Base-by-base conservation (phyloP, 2,329 filamentous ascomycete species). In the Lachnellula suecica region DNA sequence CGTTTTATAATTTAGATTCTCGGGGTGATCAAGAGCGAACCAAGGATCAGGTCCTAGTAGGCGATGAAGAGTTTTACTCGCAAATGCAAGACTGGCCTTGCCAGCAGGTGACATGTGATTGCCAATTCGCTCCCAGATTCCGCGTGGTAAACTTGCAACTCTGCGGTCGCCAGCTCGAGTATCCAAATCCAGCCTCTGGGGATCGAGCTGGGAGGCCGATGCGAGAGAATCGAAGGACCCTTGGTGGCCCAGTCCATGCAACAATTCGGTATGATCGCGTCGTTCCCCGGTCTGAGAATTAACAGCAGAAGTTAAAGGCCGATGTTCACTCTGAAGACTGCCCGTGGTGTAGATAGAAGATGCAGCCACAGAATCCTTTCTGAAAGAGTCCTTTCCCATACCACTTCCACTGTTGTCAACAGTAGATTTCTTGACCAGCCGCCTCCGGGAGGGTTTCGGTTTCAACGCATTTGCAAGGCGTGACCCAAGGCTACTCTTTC, bases 11-110 rank as follows among this genome's bases (percentile, higher is more conserved):
- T 71, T 58, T 41, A 66, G 66, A 58, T 82, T 77, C 6, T 72
- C 64, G 3, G 76, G 72, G 8, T 63, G 49, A 22, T 71, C 63
- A 25, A 79, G 66, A 4, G 59, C 65, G 31, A 63, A 42, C 63
- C 75, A 76, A 6, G 72, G 69, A 8, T 61, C 60, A 1, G 63
- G 58, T 4, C 75, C 75, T 10, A 82, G 61, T 10, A 73, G 71
- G 11, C 60, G 50, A 53, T 71, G 67, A 17, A 83, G 68, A 3
- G 71, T 71, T 59, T 75, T 78, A 59, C 67, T 77, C 22, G 78
- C 68, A 11, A 81, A 65, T 9, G 76, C 72, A 10, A 83, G 71
- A 59, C 70, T 73, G 4, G 78, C 78, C 17, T 69, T 68, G 49
- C 80, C 78, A n/a, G 70, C 63, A 7, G 72, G 72, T 31, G 69